Conservation (phyloP, 2,329 filamentous ascomycete genomes). For the Trichoderma arundinaceum region DNA sequence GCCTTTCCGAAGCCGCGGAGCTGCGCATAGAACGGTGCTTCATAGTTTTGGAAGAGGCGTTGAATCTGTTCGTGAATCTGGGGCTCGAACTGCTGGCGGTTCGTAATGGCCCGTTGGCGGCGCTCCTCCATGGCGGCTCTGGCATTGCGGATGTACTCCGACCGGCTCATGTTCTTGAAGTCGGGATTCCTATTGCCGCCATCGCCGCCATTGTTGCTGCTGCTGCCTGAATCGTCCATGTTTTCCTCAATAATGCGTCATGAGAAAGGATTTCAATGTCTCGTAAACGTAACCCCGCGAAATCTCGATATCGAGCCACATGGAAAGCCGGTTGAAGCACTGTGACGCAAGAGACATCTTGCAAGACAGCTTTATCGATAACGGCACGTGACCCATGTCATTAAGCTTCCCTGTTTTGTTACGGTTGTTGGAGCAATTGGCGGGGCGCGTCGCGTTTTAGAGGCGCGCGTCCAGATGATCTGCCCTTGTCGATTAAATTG, state of each 20-base stretch:
- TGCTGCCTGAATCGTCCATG: slow-evolving; percentile 34
- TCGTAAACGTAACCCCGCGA: slow-evolving; percentile 11
- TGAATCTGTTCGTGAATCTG: slow-evolving; percentile 43
- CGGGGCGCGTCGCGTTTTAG: slow-evolving; percentile 32
- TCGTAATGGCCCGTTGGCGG: slow-evolving; percentile 40
- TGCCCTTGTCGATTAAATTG: slow-evolving; percentile 20
- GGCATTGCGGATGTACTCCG: slow-evolving; percentile 37
- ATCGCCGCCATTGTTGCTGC: background rate
- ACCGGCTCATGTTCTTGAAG: slow-evolving; percentile 34
- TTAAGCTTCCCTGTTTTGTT: background rate
- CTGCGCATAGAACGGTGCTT: slow-evolving; percentile 43
- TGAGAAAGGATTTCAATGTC: background rate
- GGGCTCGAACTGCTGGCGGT: slow-evolving; percentile 42
- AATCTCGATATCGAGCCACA: slow-evolving; percentile 1
- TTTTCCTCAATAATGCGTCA: background rate
- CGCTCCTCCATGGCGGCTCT: slow-evolving; percentile 44
- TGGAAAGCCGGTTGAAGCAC: slow-evolving; percentile 3
- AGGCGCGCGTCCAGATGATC: slow-evolving; percentile 11
- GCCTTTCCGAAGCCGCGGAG: slow-evolving; percentile 40
- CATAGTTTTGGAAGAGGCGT: slow-evolving; percentile 43
- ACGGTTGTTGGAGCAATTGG: slow-evolving; percentile 20
- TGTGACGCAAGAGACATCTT: slow-evolving; percentile 30
- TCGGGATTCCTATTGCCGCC: slow-evolving; percentile 39
- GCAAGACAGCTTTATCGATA: slow-evolving; percentile 41
- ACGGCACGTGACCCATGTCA: slow-evolving; percentile 38